Conservation (phyloP, 73 alveolate species). For the Symbiodinium pilosum region DNA sequence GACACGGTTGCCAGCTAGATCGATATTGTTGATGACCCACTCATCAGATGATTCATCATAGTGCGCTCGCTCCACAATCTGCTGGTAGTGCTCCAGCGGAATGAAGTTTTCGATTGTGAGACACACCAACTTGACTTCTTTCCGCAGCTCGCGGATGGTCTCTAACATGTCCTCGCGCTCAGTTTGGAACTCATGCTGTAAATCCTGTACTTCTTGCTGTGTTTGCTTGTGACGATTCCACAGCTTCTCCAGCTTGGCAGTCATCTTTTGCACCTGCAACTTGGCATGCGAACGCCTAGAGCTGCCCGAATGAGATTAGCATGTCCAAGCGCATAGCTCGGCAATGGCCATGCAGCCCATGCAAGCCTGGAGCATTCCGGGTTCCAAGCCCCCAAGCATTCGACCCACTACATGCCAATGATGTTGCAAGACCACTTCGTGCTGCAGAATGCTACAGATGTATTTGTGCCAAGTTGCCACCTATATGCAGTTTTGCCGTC, state of each 20-base stretch:
- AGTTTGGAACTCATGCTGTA: slow-evolving; percentile 96
- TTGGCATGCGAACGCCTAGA: too few species aligned
- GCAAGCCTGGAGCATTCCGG: too few species aligned
- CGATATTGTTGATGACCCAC: slow-evolving; percentile 97
- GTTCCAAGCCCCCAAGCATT: too few species aligned
- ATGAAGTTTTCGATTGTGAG: slow-evolving; percentile 96
- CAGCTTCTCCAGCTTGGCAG: slow-evolving; percentile 95
- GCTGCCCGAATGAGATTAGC: too few species aligned
- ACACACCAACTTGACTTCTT: slow-evolving; percentile 96
- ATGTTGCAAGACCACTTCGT: too few species aligned
- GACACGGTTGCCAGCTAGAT: slow-evolving; percentile 96
- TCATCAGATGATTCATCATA: slow-evolving; percentile 96
- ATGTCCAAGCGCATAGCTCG: too few species aligned
- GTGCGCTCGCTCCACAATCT: slow-evolving; percentile 97
- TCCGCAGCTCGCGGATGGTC: slow-evolving; percentile 96
- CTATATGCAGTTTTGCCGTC: too few species aligned
- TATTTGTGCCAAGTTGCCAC: too few species aligned
- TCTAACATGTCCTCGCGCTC: slow-evolving; percentile 97
- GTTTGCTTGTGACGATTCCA: slow-evolving; percentile 96
- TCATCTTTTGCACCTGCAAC: slow-evolving; percentile 96
- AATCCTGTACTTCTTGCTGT: slow-evolving; percentile 50
- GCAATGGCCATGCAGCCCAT: too few species aligned
- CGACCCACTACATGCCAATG: too few species aligned
- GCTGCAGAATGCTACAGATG: too few species aligned
- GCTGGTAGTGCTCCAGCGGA: slow-evolving; percentile 97